phyloP scores from a whole-genome alignment of 2,329 filamentous ascomycete species.

The Orbilia ellipsospora region DNA sequence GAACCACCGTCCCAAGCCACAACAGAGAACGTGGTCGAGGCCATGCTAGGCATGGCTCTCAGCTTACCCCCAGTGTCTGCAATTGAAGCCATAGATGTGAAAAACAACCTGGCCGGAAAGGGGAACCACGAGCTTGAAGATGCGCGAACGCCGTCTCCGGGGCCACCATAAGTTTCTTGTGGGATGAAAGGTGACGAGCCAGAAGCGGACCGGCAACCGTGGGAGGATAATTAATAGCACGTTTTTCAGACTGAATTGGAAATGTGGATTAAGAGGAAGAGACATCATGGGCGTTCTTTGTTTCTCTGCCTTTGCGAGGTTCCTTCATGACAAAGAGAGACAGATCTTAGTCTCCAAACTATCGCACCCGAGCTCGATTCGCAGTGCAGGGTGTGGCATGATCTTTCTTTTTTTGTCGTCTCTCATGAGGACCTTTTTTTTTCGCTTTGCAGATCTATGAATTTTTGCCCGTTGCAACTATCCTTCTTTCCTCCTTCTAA shows the following conservation, averaged over 20 bases:
- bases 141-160: slow-evolving; percentile 43
- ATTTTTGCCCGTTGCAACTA: not conserved
- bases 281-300: not conserved
- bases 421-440: slow-evolving; percentile 2
- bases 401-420: slow-evolving; percentile 7
- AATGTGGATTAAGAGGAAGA: not conserved
- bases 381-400: slow-evolving; percentile 26
- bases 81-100: slow-evolving; percentile 4
- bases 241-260: not conserved
- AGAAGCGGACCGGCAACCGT: slow-evolving; percentile 34
- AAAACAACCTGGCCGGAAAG: slow-evolving; percentile 16
- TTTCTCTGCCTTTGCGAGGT: not conserved
- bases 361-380: slow-evolving; percentile 34
- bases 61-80: slow-evolving; percentile 14
- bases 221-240: slow-evolving; percentile 30
- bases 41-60: too few species aligned
- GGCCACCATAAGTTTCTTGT: slow-evolving; percentile 19
- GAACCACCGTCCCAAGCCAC: too few species aligned
- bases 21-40: too few species aligned
- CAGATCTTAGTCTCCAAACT: slow-evolving; percentile 25
- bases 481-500: not conserved
- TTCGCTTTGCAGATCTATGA: not conserved
- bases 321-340: not conserved
- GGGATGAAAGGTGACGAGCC: slow-evolving; percentile 33
- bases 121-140: slow-evolving; percentile 39